Evolutionary conservation across 371 early-diverging fungal species (phyloP).

Genomic region (Mycotypha africana): DNA sequence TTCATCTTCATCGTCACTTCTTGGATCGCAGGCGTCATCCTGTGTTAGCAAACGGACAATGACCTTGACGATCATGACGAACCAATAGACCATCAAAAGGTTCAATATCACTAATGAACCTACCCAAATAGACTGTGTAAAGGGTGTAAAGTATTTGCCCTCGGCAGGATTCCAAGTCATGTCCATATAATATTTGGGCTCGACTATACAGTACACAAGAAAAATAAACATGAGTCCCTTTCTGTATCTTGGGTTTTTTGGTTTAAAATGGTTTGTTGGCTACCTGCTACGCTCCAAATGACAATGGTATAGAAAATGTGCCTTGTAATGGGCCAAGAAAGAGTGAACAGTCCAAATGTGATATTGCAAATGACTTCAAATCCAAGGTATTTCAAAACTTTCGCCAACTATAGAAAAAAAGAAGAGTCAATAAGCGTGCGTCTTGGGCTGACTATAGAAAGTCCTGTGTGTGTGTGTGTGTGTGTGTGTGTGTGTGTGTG

Average conservation of each 20-base stretch:
- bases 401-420: slow-evolving; percentile 35
- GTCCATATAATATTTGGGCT: slow-evolving; percentile 31
- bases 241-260: neutral
- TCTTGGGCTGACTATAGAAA: no score
- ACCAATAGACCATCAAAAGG: slow-evolving; percentile 65
- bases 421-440: no score
- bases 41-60: slow-evolving; percentile 52
- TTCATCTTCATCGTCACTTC: slow-evolving; percentile 53
- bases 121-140: slow-evolving; percentile 38
- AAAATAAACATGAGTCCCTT: no score
- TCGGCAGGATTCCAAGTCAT: slow-evolving; percentile 49
- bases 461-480: no score
- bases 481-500: no score
- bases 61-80: slow-evolving; percentile 57
- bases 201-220: slow-evolving; percentile 9
- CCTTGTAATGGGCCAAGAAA: slow-evolving; percentile 70
- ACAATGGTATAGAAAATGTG: slow-evolving; percentile 53
- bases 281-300: slow-evolving; percentile 39
- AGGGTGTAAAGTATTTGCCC: slow-evolving; percentile 44
- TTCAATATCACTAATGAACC: slow-evolving; percentile 52
- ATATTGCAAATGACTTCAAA: slow-evolving; percentile 53
- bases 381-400: slow-evolving; percentile 66
- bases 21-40: slow-evolving; percentile 53
- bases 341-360: slow-evolving; percentile 67
- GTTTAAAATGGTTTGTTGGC: neutral